Conservation (phyloP, 2,329 filamentous ascomycete genomes). For the Stromatinia cepivora region DNA sequence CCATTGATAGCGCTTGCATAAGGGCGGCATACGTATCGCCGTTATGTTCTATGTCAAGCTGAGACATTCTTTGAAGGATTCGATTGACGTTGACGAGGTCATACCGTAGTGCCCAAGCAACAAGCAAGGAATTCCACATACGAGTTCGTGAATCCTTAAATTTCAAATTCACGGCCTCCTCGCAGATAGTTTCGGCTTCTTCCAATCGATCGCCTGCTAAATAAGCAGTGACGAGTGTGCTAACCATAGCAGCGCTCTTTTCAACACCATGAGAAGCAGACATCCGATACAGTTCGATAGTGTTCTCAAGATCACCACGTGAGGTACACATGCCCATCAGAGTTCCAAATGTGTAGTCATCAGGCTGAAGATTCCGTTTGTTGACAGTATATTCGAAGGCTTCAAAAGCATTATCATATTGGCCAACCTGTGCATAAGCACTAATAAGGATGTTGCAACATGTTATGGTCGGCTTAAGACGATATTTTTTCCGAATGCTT, state of each 20-base stretch:
- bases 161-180: conserved; percentile 53
- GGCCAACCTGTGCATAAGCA: conserved; percentile 64
- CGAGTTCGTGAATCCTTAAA: conserved; percentile 55
- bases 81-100: conserved; percentile 55
- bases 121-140: conserved; percentile 79
- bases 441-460: conserved; percentile 79
- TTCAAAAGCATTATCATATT: conserved; percentile 64
- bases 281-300: conserved; percentile 63
- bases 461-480: conserved; percentile 55
- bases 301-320: conserved; percentile 71
- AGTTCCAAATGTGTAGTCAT: conserved; percentile 66
- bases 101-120: conserved; percentile 65
- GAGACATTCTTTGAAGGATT: conserved; percentile 56
- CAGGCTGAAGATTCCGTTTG: conserved; percentile 51
- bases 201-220: conserved; percentile 55
- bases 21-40: conserved; percentile 60
- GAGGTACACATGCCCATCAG: conserved; percentile 71
- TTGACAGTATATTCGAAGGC: conserved; percentile 61
- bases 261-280: conserved; percentile 56
- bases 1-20: conserved; percentile 56
- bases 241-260: conserved; percentile 58
- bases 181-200: conserved; percentile 60
- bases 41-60: conserved; percentile 52
- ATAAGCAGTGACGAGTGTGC: conserved; percentile 67
- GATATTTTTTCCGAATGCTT: conserved; percentile 57